Base-by-base conservation (phyloP, 768 basidiomycete genomes). In the Kwoniella bestiolae region DNA sequence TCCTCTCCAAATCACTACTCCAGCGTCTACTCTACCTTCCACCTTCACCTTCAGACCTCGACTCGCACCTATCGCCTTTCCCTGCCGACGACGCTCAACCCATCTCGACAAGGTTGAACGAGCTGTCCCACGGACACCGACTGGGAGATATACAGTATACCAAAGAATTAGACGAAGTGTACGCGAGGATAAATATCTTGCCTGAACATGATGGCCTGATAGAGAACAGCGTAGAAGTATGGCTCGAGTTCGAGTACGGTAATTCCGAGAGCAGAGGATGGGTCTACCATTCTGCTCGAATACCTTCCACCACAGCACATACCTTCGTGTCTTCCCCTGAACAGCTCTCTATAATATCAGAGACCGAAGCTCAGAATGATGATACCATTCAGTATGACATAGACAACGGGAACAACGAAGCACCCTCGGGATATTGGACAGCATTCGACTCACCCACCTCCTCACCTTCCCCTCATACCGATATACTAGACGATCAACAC, bases 11-110 rank as follows among this genome's bases (percentile, higher is more conserved):
- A 9, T 44, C 74, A 2, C 71, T 79, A 34, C 67, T 70, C 9
- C 71, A 79, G 18, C 70, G 73, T 7, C 63, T 73, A 26, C 38
- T 65, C 8, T 79, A 74, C 66, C 67, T 79, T n/a, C 74, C 73
- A 9, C 77, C 77, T 0, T 55, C 62, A 4, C 65, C 62, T 6
- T 52, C 58, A 34, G 70, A 76, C 51, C 67, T 69, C 34, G 69
- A 76, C 66, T 62, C 67, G 6, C 68, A 72, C 26, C 62, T 79
- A n/a, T 65, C 69, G 0, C 72, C 73, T 41, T 65, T 66, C 50
- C 65, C 71, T 8, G 41, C 57, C 14, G 52, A 31, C 14, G 38
- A 46, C 11, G 60, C 32, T 16, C 46, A 68, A 23, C 56, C 67
- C 0, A 29, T 65, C 12, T 65, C 63, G 14, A 35, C 49, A 14